Evolutionary conservation across 2,329 filamentous ascomycete species (phyloP), one percentile per base, ranked within the genome.

Genomic region (Botryotinia globosa): DNA sequence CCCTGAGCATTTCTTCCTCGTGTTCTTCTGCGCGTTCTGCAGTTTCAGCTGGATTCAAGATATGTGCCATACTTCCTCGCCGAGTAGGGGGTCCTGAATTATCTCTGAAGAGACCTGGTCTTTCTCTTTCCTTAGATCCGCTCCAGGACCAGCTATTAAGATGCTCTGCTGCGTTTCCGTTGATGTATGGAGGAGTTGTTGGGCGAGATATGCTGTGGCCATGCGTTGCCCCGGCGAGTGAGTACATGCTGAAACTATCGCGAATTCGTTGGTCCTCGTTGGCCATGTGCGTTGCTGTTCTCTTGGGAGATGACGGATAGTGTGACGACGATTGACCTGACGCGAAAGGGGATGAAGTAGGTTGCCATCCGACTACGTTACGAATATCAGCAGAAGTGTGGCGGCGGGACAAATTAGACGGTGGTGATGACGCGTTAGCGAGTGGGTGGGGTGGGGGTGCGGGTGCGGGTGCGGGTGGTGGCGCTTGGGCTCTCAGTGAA

Each of bases 381-480:
- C 96, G 91, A 77, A 99, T 98, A 81, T 99, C 96, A 73, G 96
- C 96, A 56, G 94, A 95, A 2, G 96, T 99, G 82, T 99, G 96
- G 74, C 95, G 89, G 75, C 95, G 90, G 62, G 90, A 88, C 64
- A 97, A 85, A 78, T 90, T 94, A 72, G 89, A 87, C 51, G 90
- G 89, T 48, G 89, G 87, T 39, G 87, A 86, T 77, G 90, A 86
- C 45, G 89, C 85, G 73, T 88, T 85, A 29, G 91, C 87, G 32
- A 91, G 85, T 48, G 90, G 90, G 79, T 93, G 92, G 45, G 90
- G 88, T 25, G 82, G 86, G 75, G 85, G 86, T 68, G 48, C 32
- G 54, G 82, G 86, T 68, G 48, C 32, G 54, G 82, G 83, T 51
- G 45, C 45, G 34, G 90, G 90, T n/a, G 89, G 88, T 56, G 90